phyloP scores from a whole-genome alignment of 2,329 filamentous ascomycete genomes.

The Cordyceps pruinosa region DNA sequence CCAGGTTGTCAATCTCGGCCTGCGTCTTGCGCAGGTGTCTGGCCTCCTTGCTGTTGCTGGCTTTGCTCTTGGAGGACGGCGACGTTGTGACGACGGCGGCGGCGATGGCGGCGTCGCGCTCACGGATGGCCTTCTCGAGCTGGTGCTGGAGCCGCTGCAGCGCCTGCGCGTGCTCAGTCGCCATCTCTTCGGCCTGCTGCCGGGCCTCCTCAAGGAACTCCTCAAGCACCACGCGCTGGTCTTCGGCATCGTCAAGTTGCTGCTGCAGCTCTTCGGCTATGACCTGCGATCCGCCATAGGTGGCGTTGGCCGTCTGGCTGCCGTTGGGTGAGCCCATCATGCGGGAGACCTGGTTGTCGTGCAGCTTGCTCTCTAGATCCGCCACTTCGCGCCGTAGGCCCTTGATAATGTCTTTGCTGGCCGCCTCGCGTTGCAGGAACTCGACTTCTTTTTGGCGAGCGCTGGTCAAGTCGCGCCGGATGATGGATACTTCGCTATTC shows the following conservation, averaged over 20 bases:
- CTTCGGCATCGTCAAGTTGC: constrained; percentile 51
- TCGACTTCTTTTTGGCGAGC: constrained; percentile 61
- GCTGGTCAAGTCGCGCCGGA: constrained; percentile 56
- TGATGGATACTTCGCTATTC: constrained; percentile 48
- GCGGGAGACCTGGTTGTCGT: constrained; percentile 52
- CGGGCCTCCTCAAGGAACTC: constrained; percentile 51
- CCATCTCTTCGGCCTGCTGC: constrained; percentile 42
- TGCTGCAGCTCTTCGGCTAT: constrained; percentile 41
- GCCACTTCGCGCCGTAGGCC: constrained; percentile 57
- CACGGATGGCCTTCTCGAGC: constrained; percentile 44
- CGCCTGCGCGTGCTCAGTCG: constrained; percentile 36
- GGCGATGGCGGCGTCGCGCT: constrained; percentile 31
- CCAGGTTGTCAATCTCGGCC: constrained; percentile 60
- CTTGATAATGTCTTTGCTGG: constrained; percentile 56
- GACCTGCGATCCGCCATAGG: constrained; percentile 3
- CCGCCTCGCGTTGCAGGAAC: constrained; percentile 56
- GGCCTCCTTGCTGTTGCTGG: constrained; percentile 43
- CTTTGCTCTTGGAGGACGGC: constrained; percentile 13
- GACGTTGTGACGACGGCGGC: constrained; percentile 18
- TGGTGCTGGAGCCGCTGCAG: constrained; percentile 40
- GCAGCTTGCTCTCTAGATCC: constrained; percentile 60
- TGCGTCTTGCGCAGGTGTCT: constrained; percentile 57
- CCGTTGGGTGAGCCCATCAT: constrained; percentile 28
- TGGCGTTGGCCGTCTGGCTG: constrained; percentile 14
- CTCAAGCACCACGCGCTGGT: constrained; percentile 52